Evolutionary conservation across 2,329 filamentous ascomycete genomes (phyloP).

Genomic region (Polychaeton citri): DNA sequence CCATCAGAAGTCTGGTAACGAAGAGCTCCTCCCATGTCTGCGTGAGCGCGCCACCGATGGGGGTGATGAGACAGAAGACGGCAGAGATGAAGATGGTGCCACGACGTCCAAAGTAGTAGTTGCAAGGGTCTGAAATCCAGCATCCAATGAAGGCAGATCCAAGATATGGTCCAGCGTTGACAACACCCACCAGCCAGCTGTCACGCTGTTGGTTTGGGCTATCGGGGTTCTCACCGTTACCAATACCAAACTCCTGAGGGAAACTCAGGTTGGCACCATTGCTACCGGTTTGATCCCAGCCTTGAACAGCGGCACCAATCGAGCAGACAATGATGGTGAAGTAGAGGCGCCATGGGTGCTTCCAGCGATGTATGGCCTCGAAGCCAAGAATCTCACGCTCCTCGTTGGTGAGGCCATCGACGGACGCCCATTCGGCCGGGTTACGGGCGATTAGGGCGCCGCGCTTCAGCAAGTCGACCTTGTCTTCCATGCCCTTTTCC

Average conservation of each 20-base stretch:
- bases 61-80: slow-evolving; percentile 46
- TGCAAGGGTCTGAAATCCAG: slow-evolving; percentile 41
- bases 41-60: slow-evolving; percentile 50
- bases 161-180: slow-evolving; percentile 45
- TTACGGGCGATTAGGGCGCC: slow-evolving; percentile 63
- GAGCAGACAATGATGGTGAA: slow-evolving; percentile 56
- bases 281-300: slow-evolving; percentile 40
- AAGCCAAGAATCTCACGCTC: slow-evolving; percentile 47
- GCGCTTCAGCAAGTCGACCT: slow-evolving; percentile 47
- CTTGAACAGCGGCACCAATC: slow-evolving; percentile 53
- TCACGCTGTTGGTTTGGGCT: slow-evolving; percentile 27
- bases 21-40: slow-evolving; percentile 59
- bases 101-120: slow-evolving; percentile 18
- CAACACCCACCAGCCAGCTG: slow-evolving; percentile 48
- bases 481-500: slow-evolving; percentile 44
- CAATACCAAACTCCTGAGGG: slow-evolving; percentile 40
- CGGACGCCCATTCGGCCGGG: slow-evolving; percentile 47
- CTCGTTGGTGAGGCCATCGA: slow-evolving; percentile 45
- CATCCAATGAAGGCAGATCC: slow-evolving; percentile 4
- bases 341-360: slow-evolving; percentile 46
- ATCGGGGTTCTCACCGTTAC: not conserved
- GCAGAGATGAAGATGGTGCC: slow-evolving; percentile 25
- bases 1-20: slow-evolving; percentile 54
- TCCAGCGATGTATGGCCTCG: slow-evolving; percentile 54
- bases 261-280: slow-evolving; percentile 47